Base-by-base conservation (phyloP, 108 stramenopile species). In the Thalassiosira profunda region DNA sequence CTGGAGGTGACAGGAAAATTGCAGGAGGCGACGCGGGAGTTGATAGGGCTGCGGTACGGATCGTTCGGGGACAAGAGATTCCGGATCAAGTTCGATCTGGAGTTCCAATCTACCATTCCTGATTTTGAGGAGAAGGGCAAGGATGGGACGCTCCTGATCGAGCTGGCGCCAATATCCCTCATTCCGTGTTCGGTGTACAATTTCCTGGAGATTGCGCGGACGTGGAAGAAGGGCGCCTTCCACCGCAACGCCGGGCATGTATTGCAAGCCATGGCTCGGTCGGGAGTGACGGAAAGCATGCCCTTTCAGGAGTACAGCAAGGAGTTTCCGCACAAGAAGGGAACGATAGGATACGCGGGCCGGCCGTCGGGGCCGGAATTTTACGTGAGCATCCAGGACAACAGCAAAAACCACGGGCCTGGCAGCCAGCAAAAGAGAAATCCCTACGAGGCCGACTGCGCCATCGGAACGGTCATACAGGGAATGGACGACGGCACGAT, bases 381-480 rank as follows among this genome's bases (percentile, higher is more conserved):
- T 73, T 96, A 96, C 47, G 79, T 94, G 14, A 74, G 65, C 38
- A 93, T 90, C 38, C 20, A 59, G 48, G 74, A 96, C 71, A 96
- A 94, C 59, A 67, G 82, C n/a, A 21, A 54, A 15, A 88, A 87
- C 62, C 95, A 96, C 46, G 95, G 92, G 25, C 92, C 89, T 1
- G 92, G 92, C 40, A 73, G 76, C 6, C 92, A 93, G 56, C 92
- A 93, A 64, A 59, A 84, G n/a, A 49, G 84, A 8, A 92, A 93
- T 63, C 92, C 92, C 8, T 80, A 93, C 44, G 97, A 98, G 77
- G 96, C 97, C 18, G 96, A 98, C 81, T 62, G 87, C 56, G 79
- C 85, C 45, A 96, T 98, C 64, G 97, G 94, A 17, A 86, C 54
- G 31, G 81, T 94, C 3, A 79, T 93, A 4, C 35, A 83, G 57